Percentiles rank a stretch among this genome's conserved stretches.
Conservation (phyloP, 2,329 filamentous ascomycete species). For the Cladophialophora psammophila region DNA sequence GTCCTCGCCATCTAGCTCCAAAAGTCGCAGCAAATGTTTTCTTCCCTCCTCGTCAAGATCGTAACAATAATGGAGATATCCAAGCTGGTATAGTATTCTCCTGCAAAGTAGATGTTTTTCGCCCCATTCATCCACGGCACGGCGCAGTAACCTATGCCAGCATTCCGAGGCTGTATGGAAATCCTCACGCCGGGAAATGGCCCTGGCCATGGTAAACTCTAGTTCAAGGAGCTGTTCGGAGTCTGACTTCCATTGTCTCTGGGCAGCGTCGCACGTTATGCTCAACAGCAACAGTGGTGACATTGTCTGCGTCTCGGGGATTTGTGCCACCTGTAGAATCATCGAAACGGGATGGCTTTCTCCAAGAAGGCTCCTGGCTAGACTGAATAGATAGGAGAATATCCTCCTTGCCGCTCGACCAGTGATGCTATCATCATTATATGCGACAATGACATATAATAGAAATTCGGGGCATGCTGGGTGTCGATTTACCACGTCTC, state of each 20-base stretch:
- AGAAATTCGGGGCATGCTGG: not conserved
- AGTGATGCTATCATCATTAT: not conserved
- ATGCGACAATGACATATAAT: not conserved
- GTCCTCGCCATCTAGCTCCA: conserved; percentile 1
- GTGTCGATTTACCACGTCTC: too few relatives aligned
- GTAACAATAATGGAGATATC: not conserved
- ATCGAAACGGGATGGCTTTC: conserved; percentile 18
- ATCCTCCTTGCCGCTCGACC: too few relatives aligned
- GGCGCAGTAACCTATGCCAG: not conserved
- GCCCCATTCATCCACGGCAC: not conserved
- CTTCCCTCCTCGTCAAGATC: not conserved
- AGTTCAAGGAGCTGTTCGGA: not conserved
- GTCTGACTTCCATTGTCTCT: not conserved
- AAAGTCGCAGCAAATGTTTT: not conserved
- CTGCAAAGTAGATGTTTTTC: not conserved
- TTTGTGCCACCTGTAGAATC: conserved; percentile 8
- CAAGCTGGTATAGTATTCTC: not conserved
- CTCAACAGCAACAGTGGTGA: not conserved
- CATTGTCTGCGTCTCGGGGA: not conserved
- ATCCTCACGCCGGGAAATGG: not conserved
- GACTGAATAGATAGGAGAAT: conserved; percentile 4
- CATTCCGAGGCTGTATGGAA: not conserved
- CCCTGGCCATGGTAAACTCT: not conserved
- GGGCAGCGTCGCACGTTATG: conserved; percentile 9
- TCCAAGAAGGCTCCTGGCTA: conserved; percentile 17